A percentile compares a stretch with the other conserved stretches of the same genome.
Conservation (phyloP, 2,329 filamentous ascomycete genomes). For the Xylaria sp. region DNA sequence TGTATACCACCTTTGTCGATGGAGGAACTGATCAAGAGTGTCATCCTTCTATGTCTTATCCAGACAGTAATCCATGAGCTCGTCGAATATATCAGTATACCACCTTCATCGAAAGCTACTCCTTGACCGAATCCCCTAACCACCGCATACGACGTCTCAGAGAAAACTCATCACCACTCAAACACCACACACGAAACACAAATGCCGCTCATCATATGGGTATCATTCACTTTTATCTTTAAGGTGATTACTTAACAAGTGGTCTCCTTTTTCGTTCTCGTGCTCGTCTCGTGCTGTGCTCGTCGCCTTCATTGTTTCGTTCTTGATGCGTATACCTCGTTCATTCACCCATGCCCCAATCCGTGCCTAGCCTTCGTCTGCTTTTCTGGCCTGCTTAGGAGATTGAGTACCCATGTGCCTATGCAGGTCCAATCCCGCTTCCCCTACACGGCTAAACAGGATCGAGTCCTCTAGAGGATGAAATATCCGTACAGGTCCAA, state of each 20-base stretch:
- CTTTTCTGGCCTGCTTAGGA: neutral
- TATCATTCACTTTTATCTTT: constrained; percentile 30
- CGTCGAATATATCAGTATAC: no score
- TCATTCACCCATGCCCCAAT: no score
- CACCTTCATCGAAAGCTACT: no score
- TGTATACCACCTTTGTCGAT: neutral
- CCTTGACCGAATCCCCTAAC: no score
- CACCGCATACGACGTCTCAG: no score
- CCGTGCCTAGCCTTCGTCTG: neutral
- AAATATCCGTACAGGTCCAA: constrained; percentile 3
- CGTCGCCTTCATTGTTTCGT: neutral
- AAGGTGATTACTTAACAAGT: constrained; percentile 19
- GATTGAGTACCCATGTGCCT: no score
- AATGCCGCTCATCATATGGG: constrained; percentile 22
- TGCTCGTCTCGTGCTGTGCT: neutral
- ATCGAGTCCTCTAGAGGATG: neutral
- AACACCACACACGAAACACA: neutral
- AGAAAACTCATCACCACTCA: no score
- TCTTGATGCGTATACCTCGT: neutral
- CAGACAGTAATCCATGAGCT: no score
- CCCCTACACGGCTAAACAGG: neutral
- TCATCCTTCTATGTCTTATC: neutral
- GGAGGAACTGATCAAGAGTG: neutral
- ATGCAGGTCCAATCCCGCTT: no score
- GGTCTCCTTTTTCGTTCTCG: neutral